phyloP scores from a whole-genome alignment of 768 basidiomycete genomes.

The Paxillus rubicundulus region DNA sequence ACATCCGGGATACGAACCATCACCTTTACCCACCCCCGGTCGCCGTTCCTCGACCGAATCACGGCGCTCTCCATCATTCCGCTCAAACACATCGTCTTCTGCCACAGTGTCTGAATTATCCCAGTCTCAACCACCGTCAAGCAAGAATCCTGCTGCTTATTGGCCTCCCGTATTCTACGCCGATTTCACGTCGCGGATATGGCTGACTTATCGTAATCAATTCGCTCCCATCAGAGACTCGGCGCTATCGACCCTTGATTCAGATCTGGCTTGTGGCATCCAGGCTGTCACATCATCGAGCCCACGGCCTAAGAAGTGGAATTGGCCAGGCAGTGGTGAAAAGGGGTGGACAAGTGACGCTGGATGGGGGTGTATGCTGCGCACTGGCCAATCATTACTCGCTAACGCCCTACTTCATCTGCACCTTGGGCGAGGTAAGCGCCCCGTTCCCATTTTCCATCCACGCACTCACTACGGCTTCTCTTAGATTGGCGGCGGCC shows the following conservation, averaged over 20 bases:
- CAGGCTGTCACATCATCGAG: slow-evolving; percentile 38
- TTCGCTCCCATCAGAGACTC: slow-evolving; percentile 78
- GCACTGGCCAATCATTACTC: slow-evolving; percentile 82
- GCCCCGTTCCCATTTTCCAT: slow-evolving; percentile 5
- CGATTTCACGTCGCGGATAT: slow-evolving; percentile 86
- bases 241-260: slow-evolving; percentile 42
- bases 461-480: slow-evolving; percentile 8
- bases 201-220: slow-evolving; percentile 90
- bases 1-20: slow-evolving; percentile 70
- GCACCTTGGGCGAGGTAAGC: slow-evolving; percentile 70
- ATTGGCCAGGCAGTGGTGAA: slow-evolving; percentile 61
- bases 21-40: slow-evolving; percentile 24
- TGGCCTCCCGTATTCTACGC: slow-evolving; percentile 85
- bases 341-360: slow-evolving; percentile 83
- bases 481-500: slow-evolving; percentile 82
- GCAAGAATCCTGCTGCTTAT: slow-evolving; percentile 35
- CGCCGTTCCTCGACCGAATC: slow-evolving; percentile 43
- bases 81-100: slow-evolving; percentile 44
- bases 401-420: slow-evolving; percentile 76
- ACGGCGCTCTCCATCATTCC: slow-evolving; percentile 41
- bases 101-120: slow-evolving; percentile 34
- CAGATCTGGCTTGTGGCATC: slow-evolving; percentile 28
- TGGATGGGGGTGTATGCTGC: slow-evolving; percentile 91
- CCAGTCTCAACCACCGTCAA: slow-evolving; percentile 35
- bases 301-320: slow-evolving; percentile 54